Conservation (phyloP, 305 asterid species). For the Solanum hybrid region DNA sequence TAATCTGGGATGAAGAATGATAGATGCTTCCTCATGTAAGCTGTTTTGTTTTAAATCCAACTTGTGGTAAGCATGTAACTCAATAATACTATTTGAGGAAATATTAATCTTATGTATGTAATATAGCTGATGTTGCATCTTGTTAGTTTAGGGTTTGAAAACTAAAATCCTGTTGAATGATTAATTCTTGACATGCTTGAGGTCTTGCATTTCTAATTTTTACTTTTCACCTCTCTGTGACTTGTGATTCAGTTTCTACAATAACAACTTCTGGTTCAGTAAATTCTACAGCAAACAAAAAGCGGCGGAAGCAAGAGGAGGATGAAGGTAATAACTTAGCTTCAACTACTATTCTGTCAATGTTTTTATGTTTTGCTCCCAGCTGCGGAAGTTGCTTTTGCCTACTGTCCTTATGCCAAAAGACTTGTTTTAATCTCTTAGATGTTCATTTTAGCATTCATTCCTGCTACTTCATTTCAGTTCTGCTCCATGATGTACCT, state of each 20-base stretch:
- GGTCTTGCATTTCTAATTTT: background rate
- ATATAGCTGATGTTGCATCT: background rate
- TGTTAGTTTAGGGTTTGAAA: background rate
- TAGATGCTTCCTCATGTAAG: background rate
- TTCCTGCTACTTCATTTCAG: background rate
- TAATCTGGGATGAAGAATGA: background rate
- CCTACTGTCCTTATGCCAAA: background rate
- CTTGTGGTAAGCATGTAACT: background rate
- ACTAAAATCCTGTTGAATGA: background rate
- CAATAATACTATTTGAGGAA: background rate
- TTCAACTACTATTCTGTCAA: background rate
- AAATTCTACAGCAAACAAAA: conserved; percentile 56
- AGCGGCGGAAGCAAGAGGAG: conserved; percentile 41
- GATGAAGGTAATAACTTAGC: conserved; percentile 48
- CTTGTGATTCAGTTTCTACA: background rate
- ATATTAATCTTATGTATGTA: background rate
- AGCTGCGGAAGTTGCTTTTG: background rate
- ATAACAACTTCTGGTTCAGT: conserved; percentile 15
- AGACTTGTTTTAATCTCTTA: background rate
- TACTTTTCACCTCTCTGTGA: background rate
- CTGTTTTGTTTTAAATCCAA: background rate
- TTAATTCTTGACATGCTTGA: background rate
- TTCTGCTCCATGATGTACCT: background rate
- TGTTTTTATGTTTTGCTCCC: background rate
- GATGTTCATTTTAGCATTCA: background rate